phyloP scores from a whole-genome alignment of 2,329 filamentous ascomycete species.

The Reticulascus tulasneorum region DNA sequence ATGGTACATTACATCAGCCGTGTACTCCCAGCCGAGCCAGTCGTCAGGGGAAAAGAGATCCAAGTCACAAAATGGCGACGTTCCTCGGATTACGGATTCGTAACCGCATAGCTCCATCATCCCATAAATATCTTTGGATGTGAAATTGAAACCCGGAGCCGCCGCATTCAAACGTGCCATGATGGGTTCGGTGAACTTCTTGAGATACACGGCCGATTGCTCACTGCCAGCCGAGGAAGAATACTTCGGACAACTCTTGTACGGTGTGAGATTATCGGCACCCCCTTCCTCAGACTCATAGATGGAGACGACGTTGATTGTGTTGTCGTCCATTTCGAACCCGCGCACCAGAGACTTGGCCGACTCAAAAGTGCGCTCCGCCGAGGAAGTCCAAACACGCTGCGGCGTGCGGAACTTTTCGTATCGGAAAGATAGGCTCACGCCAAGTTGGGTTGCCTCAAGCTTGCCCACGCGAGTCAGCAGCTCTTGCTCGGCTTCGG shows the following conservation, averaged over 20 bases:
- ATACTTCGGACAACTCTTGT: constrained; percentile 62
- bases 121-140: constrained; percentile 56
- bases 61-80: constrained; percentile 57
- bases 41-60: constrained; percentile 57
- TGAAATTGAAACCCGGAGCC: constrained; percentile 60
- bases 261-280: constrained; percentile 59
- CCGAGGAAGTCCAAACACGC: constrained; percentile 59
- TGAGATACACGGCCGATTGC: constrained; percentile 45
- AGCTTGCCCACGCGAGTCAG: constrained; percentile 58
- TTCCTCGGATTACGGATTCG: constrained; percentile 59
- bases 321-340: constrained; percentile 47
- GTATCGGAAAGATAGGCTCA: constrained; percentile 56
- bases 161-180: constrained; percentile 50
- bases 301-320: constrained; percentile 51
- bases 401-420: constrained; percentile 47
- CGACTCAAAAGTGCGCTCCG: constrained; percentile 56
- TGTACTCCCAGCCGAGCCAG: constrained; percentile 65
- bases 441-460: constrained; percentile 56
- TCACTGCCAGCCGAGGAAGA: constrained; percentile 53
- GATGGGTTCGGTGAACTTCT: constrained; percentile 58
- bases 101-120: constrained; percentile 66
- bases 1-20: constrained; percentile 60
- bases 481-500: constrained; percentile 53
- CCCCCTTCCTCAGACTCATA: constrained; percentile 54
- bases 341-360: constrained; percentile 56